phyloP scores from a whole-genome alignment of 257 asterid genomes.

The Solanum bukasovii region DNA sequence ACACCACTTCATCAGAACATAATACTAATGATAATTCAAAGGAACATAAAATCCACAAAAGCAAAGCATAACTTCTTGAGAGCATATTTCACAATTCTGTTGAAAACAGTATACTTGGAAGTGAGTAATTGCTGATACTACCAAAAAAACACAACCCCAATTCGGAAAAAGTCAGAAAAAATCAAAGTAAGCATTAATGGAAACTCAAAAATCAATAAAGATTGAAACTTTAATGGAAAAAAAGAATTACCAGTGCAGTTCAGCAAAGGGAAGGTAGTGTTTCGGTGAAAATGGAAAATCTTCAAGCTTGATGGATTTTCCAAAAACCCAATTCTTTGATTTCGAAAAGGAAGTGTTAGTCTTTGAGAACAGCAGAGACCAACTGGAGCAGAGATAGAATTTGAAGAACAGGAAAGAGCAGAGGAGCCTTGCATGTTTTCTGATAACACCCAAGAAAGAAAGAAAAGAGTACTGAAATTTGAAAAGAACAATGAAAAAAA shows the following conservation, averaged over 20 bases:
- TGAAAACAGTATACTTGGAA: neutral
- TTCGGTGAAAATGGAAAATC: slow-evolving; percentile 15
- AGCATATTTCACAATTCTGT: neutral
- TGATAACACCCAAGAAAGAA: neutral
- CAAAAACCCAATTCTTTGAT: slow-evolving; percentile 3
- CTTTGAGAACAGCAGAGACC: neutral
- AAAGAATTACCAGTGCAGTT: slow-evolving; percentile 30
- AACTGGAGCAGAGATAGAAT: neutral
- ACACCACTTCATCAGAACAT: neutral
- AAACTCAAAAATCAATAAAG: neutral
- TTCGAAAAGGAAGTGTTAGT: neutral
- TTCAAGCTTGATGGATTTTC: neutral
- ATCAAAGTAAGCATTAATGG: neutral
- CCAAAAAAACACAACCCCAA: neutral
- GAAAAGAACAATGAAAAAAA: neutral
- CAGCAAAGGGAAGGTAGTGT: slow-evolving; percentile 7
- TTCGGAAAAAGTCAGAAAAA: neutral
- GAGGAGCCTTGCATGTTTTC: slow-evolving; percentile 39
- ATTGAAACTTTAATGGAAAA: neutral
- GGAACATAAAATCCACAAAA: neutral
- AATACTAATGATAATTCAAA: neutral
- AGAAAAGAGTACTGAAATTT: neutral
- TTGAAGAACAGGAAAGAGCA: slow-evolving; percentile 30
- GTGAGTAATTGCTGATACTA: neutral
- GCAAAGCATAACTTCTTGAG: neutral